phyloP scores from a whole-genome alignment of 2,329 filamentous ascomycete genomes.

The Chaetothyriales sp. region DNA sequence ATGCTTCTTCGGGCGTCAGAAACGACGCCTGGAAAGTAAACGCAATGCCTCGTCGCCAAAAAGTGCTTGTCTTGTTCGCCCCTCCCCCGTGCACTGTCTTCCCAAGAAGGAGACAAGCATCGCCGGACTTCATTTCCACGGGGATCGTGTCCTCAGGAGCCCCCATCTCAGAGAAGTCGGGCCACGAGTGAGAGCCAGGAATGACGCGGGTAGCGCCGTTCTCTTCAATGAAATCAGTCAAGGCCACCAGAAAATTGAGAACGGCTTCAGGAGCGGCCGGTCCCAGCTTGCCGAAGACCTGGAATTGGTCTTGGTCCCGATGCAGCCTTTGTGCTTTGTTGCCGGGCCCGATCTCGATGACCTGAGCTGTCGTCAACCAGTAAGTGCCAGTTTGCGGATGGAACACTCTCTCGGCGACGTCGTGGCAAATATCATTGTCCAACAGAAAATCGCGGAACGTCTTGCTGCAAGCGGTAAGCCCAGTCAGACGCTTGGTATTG shows the following conservation, averaged over 20 bases:
- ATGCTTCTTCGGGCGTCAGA: no score
- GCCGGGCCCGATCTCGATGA: constrained; percentile 7
- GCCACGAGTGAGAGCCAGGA: constrained; percentile 26
- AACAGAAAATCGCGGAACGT: neutral
- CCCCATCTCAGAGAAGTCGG: no score
- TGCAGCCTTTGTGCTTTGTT: constrained; percentile 4
- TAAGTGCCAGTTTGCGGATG: neutral
- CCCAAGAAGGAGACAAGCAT: no score
- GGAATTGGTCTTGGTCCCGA: neutral
- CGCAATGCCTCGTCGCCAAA: no score
- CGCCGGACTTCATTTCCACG: no score
- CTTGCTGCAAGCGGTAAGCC: neutral
- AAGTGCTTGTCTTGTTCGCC: no score
- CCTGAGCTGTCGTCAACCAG: constrained; percentile 6
- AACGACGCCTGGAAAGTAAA: no score
- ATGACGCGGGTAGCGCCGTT: constrained; percentile 25
- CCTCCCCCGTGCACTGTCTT: no score
- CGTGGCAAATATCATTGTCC: constrained; percentile 4
- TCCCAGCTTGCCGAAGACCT: neutral
- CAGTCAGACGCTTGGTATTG: neutral
- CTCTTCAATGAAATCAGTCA: constrained; percentile 13
- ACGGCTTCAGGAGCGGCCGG: neutral
- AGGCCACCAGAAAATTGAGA: constrained; percentile 9
- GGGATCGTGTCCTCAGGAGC: no score
- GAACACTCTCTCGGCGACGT: no score